Percentiles rank a stretch among this genome's conserved stretches.
Evolutionary conservation across 306 rosid genomes (phyloP).

Genomic region (Alnus rubra): DNA sequence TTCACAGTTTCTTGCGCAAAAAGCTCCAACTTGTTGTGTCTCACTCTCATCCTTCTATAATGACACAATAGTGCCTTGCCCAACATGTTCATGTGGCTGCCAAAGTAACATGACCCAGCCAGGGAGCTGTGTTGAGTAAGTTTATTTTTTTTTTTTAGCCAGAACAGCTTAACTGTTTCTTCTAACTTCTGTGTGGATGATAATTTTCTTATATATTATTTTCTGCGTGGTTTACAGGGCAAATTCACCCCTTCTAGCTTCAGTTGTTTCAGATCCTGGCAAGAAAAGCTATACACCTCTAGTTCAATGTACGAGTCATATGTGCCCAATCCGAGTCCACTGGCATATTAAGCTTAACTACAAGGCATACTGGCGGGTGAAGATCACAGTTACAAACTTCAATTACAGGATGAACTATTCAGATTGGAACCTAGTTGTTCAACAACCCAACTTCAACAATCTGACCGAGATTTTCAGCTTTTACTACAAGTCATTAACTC

Average conservation of each 20-base stretch:
- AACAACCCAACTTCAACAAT: conserved; percentile 93
- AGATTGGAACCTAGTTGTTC: conserved; percentile 69
- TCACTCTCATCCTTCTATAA: conserved; percentile 86
- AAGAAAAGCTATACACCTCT: conserved; percentile 45
- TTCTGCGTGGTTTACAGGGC: conserved; percentile 42
- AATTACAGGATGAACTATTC: no score
- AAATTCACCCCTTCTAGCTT: conserved; percentile 55
- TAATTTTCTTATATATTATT: conserved; percentile 10
- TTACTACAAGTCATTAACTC: conserved; percentile 64
- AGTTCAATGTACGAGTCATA: conserved; percentile 79
- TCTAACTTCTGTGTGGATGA: conserved; percentile 7
- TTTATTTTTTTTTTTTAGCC: conserved; percentile 9
- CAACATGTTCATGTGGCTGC: conserved; percentile 80
- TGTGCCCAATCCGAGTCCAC: conserved; percentile 91
- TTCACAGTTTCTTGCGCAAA: conserved; percentile 80
- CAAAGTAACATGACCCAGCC: conserved; percentile 46
- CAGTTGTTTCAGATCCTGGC: conserved; percentile 49
- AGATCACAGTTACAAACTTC: conserved; percentile 78
- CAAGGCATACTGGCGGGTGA: conserved; percentile 86
- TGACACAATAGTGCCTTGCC: conserved; percentile 71
- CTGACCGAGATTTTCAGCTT: conserved; percentile 84
- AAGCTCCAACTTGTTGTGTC: conserved; percentile 83
- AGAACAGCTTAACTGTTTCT: conserved; percentile 1
- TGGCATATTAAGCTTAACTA: conserved; percentile 89
- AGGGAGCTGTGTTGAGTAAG: conserved; percentile 77